Base-by-base conservation (phyloP, 2,329 filamentous ascomycete genomes). In the Cladosporium sp. region DNA sequence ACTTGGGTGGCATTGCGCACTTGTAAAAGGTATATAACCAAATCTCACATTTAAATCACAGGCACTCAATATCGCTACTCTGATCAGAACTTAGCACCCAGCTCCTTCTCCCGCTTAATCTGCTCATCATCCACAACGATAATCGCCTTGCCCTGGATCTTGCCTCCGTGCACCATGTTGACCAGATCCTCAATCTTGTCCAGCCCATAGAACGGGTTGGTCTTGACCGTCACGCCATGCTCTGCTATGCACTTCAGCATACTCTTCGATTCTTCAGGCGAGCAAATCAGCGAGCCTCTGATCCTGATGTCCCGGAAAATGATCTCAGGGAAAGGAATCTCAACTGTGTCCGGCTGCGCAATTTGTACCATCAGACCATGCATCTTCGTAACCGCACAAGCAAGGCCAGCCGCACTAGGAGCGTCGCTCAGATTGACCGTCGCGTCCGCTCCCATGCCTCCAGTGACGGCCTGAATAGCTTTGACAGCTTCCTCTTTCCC, bases 351-450 rank as follows among this genome's bases (percentile, higher is more conserved):
- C 8, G 74, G 75, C 61, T 85, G 83, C n/a, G 82, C 83, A 50
- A 86, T 78, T 67, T 86, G 82, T 1, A 86, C 74, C 66, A 85
- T 74, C 0, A 73, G 77, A 2, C 82, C 83, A 65, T 87, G 84
- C 77, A 82, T 84, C 65, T 76, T 80, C 0, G 84, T 87, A 0
- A 84, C 72, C 0, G 82, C 82, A 55, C 80, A 83, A 0, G 76
- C 78, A 20, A 79, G 69, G 5, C 76, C 81, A 40, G 81, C 78
- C 2, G 83, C 79, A 0, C 70, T 71, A 1, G 73, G 67, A 17
- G 80, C 79, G 61, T 86, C 83, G n/a, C 77, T 77, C 0, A 86
- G 67, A 50, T 80, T 80, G 12, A 87, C 68, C 0, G 82, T 79
- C 1, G 78, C 78, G 58, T 83, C 77, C 0, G 77, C 83, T 1